Conservation (phyloP, 306 rosid species). For the Hippophae rhamnoides region DNA sequence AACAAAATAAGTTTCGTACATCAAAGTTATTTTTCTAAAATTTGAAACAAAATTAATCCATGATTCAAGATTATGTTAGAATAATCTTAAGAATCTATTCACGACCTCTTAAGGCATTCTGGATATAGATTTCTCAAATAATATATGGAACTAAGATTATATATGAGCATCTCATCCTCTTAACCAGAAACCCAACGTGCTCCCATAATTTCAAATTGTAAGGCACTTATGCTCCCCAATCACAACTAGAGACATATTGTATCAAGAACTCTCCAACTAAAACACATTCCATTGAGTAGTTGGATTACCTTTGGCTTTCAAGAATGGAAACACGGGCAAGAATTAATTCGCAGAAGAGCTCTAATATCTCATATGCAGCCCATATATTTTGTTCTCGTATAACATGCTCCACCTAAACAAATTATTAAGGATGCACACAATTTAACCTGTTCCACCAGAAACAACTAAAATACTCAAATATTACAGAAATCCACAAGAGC, state of each 20-base stretch:
- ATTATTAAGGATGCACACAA: conserved; percentile 2
- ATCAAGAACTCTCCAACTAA: conserved; percentile 5
- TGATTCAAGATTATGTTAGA: too few relatives aligned
- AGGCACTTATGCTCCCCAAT: not conserved
- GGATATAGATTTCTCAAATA: too few relatives aligned
- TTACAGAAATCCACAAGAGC: conserved; percentile 1
- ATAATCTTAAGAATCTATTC: too few relatives aligned
- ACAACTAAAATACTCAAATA: not conserved
- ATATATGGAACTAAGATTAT: too few relatives aligned
- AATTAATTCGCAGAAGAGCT: conserved; percentile 88
- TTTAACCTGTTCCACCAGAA: not conserved
- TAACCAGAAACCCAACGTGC: too few relatives aligned
- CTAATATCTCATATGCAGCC: conserved; percentile 92
- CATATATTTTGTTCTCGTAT: conserved; percentile 82
- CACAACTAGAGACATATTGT: conserved; percentile 1
- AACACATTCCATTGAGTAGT: conserved; percentile 12
- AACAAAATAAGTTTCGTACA: too few relatives aligned
- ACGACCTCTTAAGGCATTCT: too few relatives aligned
- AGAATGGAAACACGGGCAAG: conserved; percentile 90
- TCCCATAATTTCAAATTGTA: not conserved
- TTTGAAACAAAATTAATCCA: too few relatives aligned
- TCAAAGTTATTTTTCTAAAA: too few relatives aligned
- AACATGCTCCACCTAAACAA: conserved; percentile 86
- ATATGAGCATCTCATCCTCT: too few relatives aligned
- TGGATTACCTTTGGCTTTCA: conserved; percentile 72